Percentiles rank a stretch among this genome's conserved stretches.
These are phyloP conservation scores for Boletus bicolor DNA, from an alignment of 768 basidiomycete genomes.

Conservation along the genomic window DNA sequence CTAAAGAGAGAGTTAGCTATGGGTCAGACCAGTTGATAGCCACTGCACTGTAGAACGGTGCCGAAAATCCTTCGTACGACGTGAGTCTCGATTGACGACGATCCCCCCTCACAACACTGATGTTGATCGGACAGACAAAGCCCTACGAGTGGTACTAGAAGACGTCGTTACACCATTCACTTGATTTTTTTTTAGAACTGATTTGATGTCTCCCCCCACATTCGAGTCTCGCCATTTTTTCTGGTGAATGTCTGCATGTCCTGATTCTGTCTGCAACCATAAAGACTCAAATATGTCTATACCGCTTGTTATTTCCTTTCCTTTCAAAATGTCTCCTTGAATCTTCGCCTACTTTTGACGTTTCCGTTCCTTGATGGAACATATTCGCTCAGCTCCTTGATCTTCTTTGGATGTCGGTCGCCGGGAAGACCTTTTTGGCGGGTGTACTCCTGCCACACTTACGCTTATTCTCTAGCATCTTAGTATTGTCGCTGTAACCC, in stretches of 20 bases:
- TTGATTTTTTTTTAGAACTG: conserved; percentile 1
- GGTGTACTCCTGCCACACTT: background rate
- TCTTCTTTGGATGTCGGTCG: background rate
- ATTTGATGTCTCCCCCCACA: background rate
- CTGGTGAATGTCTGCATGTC: background rate
- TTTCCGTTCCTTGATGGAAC: background rate
- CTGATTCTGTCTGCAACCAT: background rate
- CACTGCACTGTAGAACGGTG: background rate
- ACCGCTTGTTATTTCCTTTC: conserved; percentile 4
- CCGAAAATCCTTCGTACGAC: background rate
- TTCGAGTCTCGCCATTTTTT: background rate
- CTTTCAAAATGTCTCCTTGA: background rate
- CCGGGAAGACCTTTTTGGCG: background rate
- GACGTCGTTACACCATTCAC: background rate
- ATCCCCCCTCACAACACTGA: background rate
- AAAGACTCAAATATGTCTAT: conserved; percentile 12
- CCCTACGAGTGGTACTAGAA: background rate
- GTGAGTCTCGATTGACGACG: conserved; percentile 1
- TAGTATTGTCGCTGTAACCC: background rate
- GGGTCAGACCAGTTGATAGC: background rate
- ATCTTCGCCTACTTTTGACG: background rate
- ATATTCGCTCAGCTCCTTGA: background rate
- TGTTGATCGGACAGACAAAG: background rate
- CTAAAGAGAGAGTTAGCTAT: conserved; percentile 45
- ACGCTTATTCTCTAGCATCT: background rate